Percentiles rank a stretch among this genome's conserved stretches.
phyloP scores from a whole-genome alignment of 2,329 filamentous ascomycete genomes.

The Apiospora saccharicola region DNA sequence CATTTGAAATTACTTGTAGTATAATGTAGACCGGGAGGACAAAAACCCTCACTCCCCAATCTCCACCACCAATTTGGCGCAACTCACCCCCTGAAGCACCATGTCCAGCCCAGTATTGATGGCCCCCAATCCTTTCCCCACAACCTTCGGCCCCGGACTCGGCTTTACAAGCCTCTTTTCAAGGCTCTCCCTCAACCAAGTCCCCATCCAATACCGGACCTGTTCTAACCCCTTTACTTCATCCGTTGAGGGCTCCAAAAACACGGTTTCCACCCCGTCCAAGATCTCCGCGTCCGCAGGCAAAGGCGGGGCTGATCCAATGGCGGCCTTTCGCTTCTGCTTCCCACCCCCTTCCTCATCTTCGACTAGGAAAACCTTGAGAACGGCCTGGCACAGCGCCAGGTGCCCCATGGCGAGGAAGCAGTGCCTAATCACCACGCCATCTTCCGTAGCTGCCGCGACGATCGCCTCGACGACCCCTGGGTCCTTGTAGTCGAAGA shows the following conservation, averaged over 20 bases:
- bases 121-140: constrained; percentile 46
- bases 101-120: constrained; percentile 49
- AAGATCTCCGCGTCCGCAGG: constrained; percentile 40
- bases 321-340: constrained; percentile 35
- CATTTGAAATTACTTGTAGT: no score
- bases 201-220: constrained; percentile 50
- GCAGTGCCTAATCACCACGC: constrained; percentile 47
- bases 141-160: constrained; percentile 47
- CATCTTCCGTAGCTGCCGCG: constrained; percentile 45
- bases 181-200: constrained; percentile 45
- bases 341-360: constrained; percentile 1
- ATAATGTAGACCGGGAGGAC: background rate
- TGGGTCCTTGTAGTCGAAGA: constrained; percentile 50
- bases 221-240: constrained; percentile 46
- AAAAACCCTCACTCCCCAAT: constrained; percentile 38
- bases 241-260: constrained; percentile 45
- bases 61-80: constrained; percentile 51
- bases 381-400: constrained; percentile 45
- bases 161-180: constrained; percentile 43
- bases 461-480: constrained; percentile 44
- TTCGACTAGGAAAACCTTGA: constrained; percentile 42
- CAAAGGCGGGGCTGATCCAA: constrained; percentile 48
- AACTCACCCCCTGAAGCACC: constrained; percentile 49
- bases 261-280: constrained; percentile 46
- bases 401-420: constrained; percentile 51